phyloP scores from a whole-genome alignment of 1,284 basidiomycete genomes.

The Thelephora terrestris region DNA sequence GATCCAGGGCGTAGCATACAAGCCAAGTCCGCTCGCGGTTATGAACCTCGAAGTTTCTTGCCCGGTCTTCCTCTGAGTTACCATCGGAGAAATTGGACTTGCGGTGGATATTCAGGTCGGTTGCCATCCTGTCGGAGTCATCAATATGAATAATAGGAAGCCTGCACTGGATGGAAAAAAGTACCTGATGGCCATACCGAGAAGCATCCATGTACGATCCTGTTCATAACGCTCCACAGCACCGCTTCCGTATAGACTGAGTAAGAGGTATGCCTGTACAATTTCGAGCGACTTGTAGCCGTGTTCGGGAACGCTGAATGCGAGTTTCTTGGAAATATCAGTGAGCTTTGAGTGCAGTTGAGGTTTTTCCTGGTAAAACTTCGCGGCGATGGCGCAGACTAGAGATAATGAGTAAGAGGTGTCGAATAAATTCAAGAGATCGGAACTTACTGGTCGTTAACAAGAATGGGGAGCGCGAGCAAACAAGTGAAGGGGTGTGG shows the following conservation, averaged over 20 bases:
- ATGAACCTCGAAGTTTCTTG: constrained; percentile 74
- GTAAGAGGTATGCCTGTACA: constrained; percentile 81
- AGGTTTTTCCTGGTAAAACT: constrained; percentile 78
- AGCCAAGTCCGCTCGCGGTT: constrained; percentile 95
- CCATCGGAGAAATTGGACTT: constrained; percentile 63
- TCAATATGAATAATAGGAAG: background rate
- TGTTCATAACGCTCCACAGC: constrained; percentile 93
- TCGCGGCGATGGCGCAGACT: constrained; percentile 91
- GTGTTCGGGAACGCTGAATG: constrained; percentile 76
- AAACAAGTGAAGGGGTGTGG: constrained; percentile 87
- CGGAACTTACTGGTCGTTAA: constrained; percentile 75
- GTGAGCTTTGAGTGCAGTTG: constrained; percentile 79
- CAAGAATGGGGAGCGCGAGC: constrained; percentile 86
- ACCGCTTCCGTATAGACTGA: constrained; percentile 81
- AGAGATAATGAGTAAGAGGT: constrained; percentile 9
- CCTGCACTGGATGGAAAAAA: constrained; percentile 5
- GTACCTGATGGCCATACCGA: constrained; percentile 79
- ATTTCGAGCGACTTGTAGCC: constrained; percentile 96
- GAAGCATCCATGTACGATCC: constrained; percentile 88
- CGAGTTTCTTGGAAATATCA: constrained; percentile 82
- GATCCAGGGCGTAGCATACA: constrained; percentile 83
- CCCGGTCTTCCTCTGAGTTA: constrained; percentile 66
- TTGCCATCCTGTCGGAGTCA: constrained; percentile 70
- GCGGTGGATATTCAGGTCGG: constrained; percentile 90
- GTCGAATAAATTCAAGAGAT: constrained; percentile 3